Conservation (phyloP, 169 alveolate genomes). For the Plasmodium falciparum region DNA sequence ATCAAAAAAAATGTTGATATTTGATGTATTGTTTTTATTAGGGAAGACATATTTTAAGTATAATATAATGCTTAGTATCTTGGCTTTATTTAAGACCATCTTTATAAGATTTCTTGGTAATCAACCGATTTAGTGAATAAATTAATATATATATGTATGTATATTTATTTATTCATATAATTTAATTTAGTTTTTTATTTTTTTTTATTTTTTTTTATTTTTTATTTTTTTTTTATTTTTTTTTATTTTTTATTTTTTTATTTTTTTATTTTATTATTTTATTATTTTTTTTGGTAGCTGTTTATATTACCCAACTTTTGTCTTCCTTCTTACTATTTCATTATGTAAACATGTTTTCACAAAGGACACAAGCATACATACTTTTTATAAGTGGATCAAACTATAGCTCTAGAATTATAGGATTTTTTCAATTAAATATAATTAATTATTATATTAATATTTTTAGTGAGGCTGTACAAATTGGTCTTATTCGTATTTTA, state of each 20-base stretch:
- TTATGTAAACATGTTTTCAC: constrained; percentile 47
- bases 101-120: constrained; percentile 35
- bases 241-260: no score
- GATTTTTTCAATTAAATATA: constrained; percentile 51
- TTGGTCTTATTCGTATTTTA: constrained; percentile 11
- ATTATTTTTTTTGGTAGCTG: constrained; percentile 1
- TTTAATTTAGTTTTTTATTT: neutral
- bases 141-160: neutral
- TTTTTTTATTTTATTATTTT: neutral
- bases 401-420: constrained; percentile 25
- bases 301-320: constrained; percentile 26
- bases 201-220: neutral
- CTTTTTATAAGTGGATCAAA: constrained; percentile 47
- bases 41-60: constrained; percentile 8
- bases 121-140: neutral
- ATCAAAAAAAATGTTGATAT: neutral
- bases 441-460: constrained; percentile 46
- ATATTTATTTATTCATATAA: neutral
- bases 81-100: constrained; percentile 29
- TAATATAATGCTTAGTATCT: neutral
- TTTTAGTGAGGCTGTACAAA: constrained; percentile 30
- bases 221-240: no score
- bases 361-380: constrained; percentile 40
- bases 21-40: neutral
- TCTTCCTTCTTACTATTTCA: constrained; percentile 46